These are phyloP conservation scores for Hanseniaspora occidentalis DNA, from an alignment of 805 yeast genomes.

Conservation along the genomic window DNA sequence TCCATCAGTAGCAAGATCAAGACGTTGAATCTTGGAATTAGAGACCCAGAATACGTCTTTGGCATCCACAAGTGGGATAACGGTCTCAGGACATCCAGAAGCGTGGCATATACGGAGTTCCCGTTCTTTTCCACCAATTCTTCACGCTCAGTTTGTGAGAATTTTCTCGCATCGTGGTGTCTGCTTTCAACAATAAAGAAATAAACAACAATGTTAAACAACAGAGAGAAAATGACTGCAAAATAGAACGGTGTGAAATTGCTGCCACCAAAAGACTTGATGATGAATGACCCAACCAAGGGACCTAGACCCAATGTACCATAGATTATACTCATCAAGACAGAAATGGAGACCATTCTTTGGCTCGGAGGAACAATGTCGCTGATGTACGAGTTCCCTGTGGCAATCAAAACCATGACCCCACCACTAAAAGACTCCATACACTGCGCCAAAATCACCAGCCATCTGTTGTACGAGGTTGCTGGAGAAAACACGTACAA, in stretches of 20 bases:
- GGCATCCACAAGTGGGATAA: slow-evolving; percentile 40
- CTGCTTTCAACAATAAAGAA: slow-evolving; percentile 52
- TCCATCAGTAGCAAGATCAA: slow-evolving; percentile 39
- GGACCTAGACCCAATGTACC: slow-evolving; percentile 59
- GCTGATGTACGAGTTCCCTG: slow-evolving; percentile 56
- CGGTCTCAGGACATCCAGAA: slow-evolving; percentile 30
- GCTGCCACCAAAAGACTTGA: slow-evolving; percentile 19
- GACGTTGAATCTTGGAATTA: slow-evolving; percentile 33
- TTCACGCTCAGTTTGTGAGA: slow-evolving; percentile 30
- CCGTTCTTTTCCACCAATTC: background rate
- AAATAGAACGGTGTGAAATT: slow-evolving; percentile 22
- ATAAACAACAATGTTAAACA: slow-evolving; percentile 25
- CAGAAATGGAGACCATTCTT: slow-evolving; percentile 41
- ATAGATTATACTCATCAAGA: slow-evolving; percentile 44
- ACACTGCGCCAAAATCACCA: slow-evolving; percentile 32
- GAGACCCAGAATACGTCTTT: slow-evolving; percentile 19
- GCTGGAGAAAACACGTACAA: slow-evolving; percentile 22
- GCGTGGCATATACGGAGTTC: background rate
- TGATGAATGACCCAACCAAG: slow-evolving; percentile 33
- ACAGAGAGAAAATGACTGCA: slow-evolving; percentile 18
- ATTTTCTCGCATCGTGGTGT: slow-evolving; percentile 37
- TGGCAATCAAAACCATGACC: slow-evolving; percentile 37
- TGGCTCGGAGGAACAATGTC: slow-evolving; percentile 57
- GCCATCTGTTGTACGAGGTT: slow-evolving; percentile 26
- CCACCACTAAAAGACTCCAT: slow-evolving; percentile 55